Conservation (phyloP, 2,329 filamentous ascomycete species). For the Niveomyces coronatus region DNA sequence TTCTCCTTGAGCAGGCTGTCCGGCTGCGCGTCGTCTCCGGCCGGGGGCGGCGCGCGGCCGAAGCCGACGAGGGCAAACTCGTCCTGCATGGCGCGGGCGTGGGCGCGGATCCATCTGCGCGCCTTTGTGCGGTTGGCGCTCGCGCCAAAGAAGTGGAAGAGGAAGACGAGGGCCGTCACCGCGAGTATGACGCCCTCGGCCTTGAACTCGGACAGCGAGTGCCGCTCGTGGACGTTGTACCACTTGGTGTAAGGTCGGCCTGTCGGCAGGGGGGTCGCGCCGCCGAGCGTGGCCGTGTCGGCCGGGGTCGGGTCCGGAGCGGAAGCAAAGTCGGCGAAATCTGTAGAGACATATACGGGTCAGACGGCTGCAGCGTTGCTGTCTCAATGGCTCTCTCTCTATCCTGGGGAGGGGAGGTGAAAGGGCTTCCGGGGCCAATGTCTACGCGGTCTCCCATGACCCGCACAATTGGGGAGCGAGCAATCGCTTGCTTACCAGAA, state of each 20-base stretch:
- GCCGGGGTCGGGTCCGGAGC: constrained; percentile 57
- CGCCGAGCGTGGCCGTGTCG: constrained; percentile 34
- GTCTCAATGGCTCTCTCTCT: background rate
- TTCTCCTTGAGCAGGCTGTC: constrained; percentile 65
- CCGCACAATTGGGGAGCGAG: too few species aligned
- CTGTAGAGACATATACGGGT: constrained; percentile 34
- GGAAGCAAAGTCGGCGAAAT: constrained; percentile 89
- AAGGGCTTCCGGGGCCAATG: too few species aligned
- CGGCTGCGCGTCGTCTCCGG: constrained; percentile 30
- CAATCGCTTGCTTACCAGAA: constrained; percentile 52
- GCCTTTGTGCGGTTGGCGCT: constrained; percentile 71
- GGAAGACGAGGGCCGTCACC: constrained; percentile 62
- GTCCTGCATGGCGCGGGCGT: constrained; percentile 59
- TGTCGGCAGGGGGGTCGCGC: constrained; percentile 34
- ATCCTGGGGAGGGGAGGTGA: background rate
- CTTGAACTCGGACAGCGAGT: constrained; percentile 73
- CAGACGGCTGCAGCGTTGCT: too few species aligned
- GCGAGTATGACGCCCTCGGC: constrained; percentile 74
- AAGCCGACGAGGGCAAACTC: constrained; percentile 90
- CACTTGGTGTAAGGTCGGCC: constrained; percentile 74
- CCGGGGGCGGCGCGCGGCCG: constrained; percentile 41
- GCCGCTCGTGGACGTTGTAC: constrained; percentile 94
- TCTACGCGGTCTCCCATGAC: too few species aligned
- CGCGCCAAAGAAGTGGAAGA: constrained; percentile 73
- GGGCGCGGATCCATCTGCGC: constrained; percentile 66